Conservation (phyloP, 1,139 yeast genomes). For the Spencermartinsiella ligniputridi region DNA sequence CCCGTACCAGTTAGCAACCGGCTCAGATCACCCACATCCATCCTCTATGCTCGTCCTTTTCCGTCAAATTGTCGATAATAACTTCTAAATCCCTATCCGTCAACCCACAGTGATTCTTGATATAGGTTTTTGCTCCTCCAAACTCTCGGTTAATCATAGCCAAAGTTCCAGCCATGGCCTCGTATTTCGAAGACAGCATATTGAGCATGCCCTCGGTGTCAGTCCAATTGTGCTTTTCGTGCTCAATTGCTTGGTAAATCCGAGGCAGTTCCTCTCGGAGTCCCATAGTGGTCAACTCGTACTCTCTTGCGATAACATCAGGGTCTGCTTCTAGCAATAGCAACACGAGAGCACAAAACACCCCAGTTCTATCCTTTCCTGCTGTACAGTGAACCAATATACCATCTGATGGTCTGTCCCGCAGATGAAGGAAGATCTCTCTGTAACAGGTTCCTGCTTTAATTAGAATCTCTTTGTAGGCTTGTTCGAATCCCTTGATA, state of each 20-base stretch:
- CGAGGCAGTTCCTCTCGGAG: slow-evolving; percentile 31
- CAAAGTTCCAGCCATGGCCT: slow-evolving; percentile 66
- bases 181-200: slow-evolving; percentile 62
- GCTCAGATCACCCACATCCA: not conserved
- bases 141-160: slow-evolving; percentile 46
- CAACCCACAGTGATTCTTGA: slow-evolving; percentile 46
- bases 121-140: slow-evolving; percentile 54
- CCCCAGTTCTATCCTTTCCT: slow-evolving; percentile 84
- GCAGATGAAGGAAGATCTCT: slow-evolving; percentile 33
- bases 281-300: slow-evolving; percentile 70
- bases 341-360: slow-evolving; percentile 62
- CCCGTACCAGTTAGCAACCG: no score
- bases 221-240: slow-evolving; percentile 10
- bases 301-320: slow-evolving; percentile 63
- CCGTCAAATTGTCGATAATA: slow-evolving; percentile 46
- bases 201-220: slow-evolving; percentile 45
- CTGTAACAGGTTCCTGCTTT: slow-evolving; percentile 37
- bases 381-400: slow-evolving; percentile 76
- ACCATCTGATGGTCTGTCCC: slow-evolving; percentile 48
- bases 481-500: slow-evolving; percentile 60
- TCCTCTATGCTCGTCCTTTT: not conserved
- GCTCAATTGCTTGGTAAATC: slow-evolving; percentile 21
- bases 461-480: slow-evolving; percentile 56
- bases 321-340: slow-evolving; percentile 61
- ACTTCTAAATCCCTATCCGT: slow-evolving; percentile 45